phyloP scores from a whole-genome alignment of 345 rosid genomes.

The Microcos paniculata region DNA sequence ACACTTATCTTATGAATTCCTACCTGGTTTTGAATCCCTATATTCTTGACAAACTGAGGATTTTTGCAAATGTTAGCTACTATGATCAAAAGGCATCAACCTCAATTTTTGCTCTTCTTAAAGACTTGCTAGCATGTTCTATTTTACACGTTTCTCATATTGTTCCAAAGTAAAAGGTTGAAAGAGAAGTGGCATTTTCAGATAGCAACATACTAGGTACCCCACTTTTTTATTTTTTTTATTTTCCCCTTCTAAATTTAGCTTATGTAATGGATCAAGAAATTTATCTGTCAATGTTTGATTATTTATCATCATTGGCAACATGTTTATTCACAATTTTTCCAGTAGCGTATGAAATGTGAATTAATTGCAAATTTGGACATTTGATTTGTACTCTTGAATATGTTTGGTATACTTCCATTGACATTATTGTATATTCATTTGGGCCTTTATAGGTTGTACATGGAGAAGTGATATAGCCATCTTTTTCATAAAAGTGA shows the following conservation, averaged over 20 bases:
- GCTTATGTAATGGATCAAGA: background rate
- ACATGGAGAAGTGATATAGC: background rate
- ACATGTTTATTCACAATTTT: background rate
- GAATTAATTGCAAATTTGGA: background rate
- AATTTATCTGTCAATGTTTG: background rate
- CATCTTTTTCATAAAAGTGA: background rate
- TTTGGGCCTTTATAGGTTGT: background rate
- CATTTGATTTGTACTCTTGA: background rate
- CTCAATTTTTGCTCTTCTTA: background rate
- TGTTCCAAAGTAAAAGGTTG: background rate
- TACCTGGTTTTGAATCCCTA: background rate
- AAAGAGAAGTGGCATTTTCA: background rate
- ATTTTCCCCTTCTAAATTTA: background rate
- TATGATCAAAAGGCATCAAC: background rate
- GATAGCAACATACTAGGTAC: background rate
- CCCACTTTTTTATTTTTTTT: too few relatives aligned
- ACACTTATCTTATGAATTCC: background rate
- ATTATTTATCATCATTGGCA: background rate
- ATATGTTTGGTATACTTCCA: background rate
- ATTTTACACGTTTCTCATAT: background rate
- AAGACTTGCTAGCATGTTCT: background rate
- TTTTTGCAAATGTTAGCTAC: background rate
- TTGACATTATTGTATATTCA: background rate
- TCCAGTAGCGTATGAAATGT: background rate
- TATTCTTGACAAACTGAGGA: background rate